Evolutionary conservation across 1,139 yeast species (phyloP), one percentile per base, ranked within the genome.

Genomic region (Suhomyces terraborum): DNA sequence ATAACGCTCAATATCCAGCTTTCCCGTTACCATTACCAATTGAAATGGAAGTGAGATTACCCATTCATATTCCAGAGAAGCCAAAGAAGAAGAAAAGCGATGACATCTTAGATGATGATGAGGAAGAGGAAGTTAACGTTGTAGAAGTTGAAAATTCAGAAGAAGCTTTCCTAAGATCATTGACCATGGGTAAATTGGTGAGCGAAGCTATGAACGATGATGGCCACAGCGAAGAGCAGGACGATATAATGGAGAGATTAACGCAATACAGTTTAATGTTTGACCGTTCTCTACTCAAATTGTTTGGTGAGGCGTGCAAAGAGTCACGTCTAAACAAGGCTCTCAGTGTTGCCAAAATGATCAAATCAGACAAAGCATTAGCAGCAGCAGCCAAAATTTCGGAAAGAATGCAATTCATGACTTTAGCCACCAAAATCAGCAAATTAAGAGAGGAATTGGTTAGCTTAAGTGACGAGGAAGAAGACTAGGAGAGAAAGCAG

Each of bases 1-100:
- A 87, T 19, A 61, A 61, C 23, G 52, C 51, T 22, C 60, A 57
- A 24, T 75, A 72, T 47, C 83, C 83, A 1, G 77, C 79, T 8
- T 77, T 89, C 55, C 98, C 98, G 8, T 65, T 93, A 45, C 88
- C 96, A 0, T 72, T 88, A 44, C 93, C 96, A 1, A 75, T 89
- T 14, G 96, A 88, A 56, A 62, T 91, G 48, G 85, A 81, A 21
- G 67, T 89, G 31, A 70, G 72, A 46, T 61, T 91, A 24, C 98
- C 98, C 1, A 62, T 82, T 2, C 53, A 55, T 26, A 48, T 46
- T 47, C 62, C 47, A 41, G 50, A 38, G 45, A 51, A 46, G 56
- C 52, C 43, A 43, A 53, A 31, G 45, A 51, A 47, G 18, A 55
- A 48, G 37, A 40, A 40, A 25, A 30, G 4, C 8, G 47, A 44